phyloP scores from a whole-genome alignment of 2,329 filamentous ascomycete species.

The Ophiosphaerella herpotricha region DNA sequence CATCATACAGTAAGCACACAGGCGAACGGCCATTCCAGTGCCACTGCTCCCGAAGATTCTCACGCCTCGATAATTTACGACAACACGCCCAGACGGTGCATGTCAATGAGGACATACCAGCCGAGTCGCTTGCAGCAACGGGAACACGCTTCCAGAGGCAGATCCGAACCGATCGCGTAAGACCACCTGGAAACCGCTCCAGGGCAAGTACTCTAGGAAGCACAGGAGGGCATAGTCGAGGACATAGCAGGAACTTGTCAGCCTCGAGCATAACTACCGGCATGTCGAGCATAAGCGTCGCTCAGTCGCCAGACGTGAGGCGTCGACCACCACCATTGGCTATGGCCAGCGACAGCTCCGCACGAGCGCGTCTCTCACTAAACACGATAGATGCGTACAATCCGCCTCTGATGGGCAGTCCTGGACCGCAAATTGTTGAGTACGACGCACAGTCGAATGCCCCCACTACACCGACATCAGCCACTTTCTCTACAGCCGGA shows the following conservation, averaged over 20 bases:
- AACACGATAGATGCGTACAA: conserved; percentile 65
- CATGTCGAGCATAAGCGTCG: conserved; percentile 67
- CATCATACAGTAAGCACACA: conserved; percentile 78
- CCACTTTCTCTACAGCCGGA: conserved; percentile 76
- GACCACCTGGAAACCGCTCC: conserved; percentile 72
- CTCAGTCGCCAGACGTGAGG: conserved; percentile 55
- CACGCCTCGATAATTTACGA: conserved; percentile 88
- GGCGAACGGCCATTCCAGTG: conserved; percentile 96
- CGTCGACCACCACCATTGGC: conserved; percentile 80
- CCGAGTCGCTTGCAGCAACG: conserved; percentile 88
- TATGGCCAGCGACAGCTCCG: conserved; percentile 71
- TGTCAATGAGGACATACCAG: conserved; percentile 94
- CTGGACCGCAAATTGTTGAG: conserved; percentile 66
- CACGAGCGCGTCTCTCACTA: conserved; percentile 60
- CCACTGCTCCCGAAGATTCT: conserved; percentile 91
- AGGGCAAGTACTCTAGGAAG: conserved; percentile 79
- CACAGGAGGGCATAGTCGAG: conserved; percentile 70
- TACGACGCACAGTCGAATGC: conserved; percentile 71
- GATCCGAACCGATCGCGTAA: conserved; percentile 82
- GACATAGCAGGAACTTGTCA: conserved; percentile 83
- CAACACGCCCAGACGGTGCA: conserved; percentile 98
- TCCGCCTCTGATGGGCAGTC: conserved; percentile 65
- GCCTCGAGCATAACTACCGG: conserved; percentile 84
- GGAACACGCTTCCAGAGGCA: conserved; percentile 91
- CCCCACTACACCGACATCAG: conserved; percentile 81